Evolutionary conservation across 345 rosid species (phyloP), one percentile per base, ranked within the genome.

Genomic region (Gossypium arboreum): DNA sequence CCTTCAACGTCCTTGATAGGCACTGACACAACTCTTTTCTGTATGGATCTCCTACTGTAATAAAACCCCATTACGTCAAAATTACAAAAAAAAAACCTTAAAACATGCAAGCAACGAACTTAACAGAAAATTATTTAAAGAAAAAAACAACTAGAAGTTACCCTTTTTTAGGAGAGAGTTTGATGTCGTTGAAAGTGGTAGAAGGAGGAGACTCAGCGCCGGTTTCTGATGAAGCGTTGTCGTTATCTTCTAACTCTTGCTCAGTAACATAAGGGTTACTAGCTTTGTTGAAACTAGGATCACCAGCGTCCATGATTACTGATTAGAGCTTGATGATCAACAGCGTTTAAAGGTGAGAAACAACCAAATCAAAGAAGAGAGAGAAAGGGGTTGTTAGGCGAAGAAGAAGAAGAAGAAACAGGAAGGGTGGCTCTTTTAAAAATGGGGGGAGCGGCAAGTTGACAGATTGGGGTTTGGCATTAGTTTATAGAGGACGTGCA

Each of bases 1-100:
- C 97, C 97, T 81, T 89, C 97, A 1, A 85, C 68, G 56, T 88
- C 97, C 81, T 88, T 93, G 90, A 95, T 90, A 12, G 98, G 97
- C 34, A 93, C 88, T 56, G 93, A 90, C 59, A 95, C 85, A 57
- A 95, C 92, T 85, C 85, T 89, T 83, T 88, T 93, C 57, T 93
- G 94, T 48, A 78, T 41, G 15, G 89, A 90, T 78, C 87, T 81
- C 77, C 90, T 85, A 47, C 97, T 90, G 86, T 41, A 27, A 41
- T 50, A 45, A 72, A 50, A 76, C 6, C 16, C 71, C 44, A 59
- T 12, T 65, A 48, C 45, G 61, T 52, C 34, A 56, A 71, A 50
- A 29, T 56, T 56, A n/a, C 0, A 7, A 57, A 51, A 51, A 51
- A 22, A 57, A n/a, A 7, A 5, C 41, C 7, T 17, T 0, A 13